Percentiles rank a stretch among this genome's conserved stretches.
Conservation (phyloP, 2,329 filamentous ascomycete species). For the Bipolaris cookei region DNA sequence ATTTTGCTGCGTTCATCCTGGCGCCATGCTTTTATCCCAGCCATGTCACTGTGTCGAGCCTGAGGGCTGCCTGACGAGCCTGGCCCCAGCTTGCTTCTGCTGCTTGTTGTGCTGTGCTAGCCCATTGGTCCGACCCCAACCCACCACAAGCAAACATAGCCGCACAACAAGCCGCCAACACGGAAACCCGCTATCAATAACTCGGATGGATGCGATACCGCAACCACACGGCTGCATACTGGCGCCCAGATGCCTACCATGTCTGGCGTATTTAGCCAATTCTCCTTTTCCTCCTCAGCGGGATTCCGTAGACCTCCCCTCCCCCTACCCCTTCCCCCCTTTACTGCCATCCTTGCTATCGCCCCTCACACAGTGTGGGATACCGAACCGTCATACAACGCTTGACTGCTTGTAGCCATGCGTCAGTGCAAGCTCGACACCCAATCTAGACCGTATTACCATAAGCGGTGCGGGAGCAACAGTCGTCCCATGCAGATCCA, state of each 20-base stretch:
- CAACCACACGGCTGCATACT: constrained; percentile 3
- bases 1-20: constrained; percentile 8
- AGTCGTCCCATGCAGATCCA: constrained; percentile 13
- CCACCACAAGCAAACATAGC: constrained; percentile 3
- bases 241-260: not conserved
- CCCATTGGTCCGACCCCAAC: not conserved
- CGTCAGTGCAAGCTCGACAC: constrained; percentile 25
- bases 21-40: constrained; percentile 2
- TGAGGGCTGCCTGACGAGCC: constrained; percentile 5
- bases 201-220: not conserved
- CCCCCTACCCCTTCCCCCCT: not conserved
- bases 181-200: constrained; percentile 13
- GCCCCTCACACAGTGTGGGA: constrained; percentile 15
- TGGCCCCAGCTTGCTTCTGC: constrained; percentile 1
- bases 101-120: not conserved
- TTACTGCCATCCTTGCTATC: constrained; percentile 9
- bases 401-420: constrained; percentile 31
- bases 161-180: constrained; percentile 2
- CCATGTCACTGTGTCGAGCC: constrained; percentile 1
- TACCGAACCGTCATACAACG: constrained; percentile 35
- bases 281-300: not conserved
- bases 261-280: constrained; percentile 18
- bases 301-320: not conserved
- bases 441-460: constrained; percentile 26
- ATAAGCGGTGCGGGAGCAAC: constrained; percentile 20